These are phyloP conservation scores for Globisporangium lucens DNA, from an alignment of 352 stramenopile genomes.

Conservation along the genomic window DNA sequence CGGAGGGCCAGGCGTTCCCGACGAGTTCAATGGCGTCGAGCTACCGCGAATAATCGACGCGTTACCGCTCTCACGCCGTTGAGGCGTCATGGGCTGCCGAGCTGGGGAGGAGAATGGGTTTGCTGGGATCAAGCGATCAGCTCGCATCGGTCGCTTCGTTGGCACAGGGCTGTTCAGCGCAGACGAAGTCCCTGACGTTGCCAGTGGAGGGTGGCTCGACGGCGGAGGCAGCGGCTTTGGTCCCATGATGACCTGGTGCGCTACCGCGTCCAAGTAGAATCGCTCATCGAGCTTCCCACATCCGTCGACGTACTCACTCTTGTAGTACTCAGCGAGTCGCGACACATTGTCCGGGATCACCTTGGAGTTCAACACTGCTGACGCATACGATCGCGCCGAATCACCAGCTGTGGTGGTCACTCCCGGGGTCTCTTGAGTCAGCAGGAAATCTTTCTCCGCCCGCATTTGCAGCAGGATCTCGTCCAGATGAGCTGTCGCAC, in stretches of 20 bases:
- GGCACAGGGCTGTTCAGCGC: slow-evolving; percentile 13
- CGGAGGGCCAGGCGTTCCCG: slow-evolving; percentile 16
- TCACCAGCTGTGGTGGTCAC: not conserved
- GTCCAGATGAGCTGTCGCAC: slow-evolving; percentile 36
- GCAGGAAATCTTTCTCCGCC: slow-evolving; percentile 22
- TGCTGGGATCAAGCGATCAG: slow-evolving; percentile 13
- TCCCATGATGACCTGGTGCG: slow-evolving; percentile 36
- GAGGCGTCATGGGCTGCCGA: slow-evolving; percentile 34
- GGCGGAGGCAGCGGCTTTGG: slow-evolving; percentile 13
- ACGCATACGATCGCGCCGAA: slow-evolving; percentile 15
- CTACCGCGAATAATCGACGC: slow-evolving; percentile 18
- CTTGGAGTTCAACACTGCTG: slow-evolving; percentile 29
- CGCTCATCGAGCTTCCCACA: slow-evolving; percentile 60
- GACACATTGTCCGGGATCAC: slow-evolving; percentile 46
- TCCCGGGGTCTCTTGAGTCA: slow-evolving; percentile 2
- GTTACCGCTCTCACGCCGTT: slow-evolving; percentile 24
- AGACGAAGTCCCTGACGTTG: slow-evolving; percentile 8
- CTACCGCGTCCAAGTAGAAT: slow-evolving; percentile 40
- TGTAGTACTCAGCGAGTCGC: slow-evolving; percentile 36
- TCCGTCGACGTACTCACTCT: slow-evolving; percentile 37
- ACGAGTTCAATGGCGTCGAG: slow-evolving; percentile 26
- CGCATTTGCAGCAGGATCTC: slow-evolving; percentile 38
- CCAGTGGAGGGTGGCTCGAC: slow-evolving; percentile 13
- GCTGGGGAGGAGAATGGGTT: slow-evolving; percentile 33
- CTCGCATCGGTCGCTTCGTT: slow-evolving; percentile 11